A percentile compares a stretch with the other conserved stretches of the same genome.
phyloP scores from a whole-genome alignment of 2,329 filamentous ascomycete species.

The Colletotrichum sp. region DNA sequence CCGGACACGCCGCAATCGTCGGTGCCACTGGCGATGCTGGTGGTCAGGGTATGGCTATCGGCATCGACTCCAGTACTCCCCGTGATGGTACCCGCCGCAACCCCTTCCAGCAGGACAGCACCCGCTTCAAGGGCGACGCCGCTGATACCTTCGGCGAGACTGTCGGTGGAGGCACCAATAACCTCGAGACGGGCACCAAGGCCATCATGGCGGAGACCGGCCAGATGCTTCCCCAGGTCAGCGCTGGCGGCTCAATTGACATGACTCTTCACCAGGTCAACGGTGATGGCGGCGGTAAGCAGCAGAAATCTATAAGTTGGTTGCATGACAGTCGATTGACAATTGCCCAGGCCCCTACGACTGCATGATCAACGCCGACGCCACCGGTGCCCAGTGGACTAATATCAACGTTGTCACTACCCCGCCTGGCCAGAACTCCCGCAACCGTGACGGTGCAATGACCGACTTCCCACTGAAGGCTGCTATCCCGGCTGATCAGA shows the following conservation, averaged over 20 bases:
- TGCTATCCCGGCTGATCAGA: slow-evolving; percentile 57
- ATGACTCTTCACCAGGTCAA: slow-evolving; percentile 75
- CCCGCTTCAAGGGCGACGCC: slow-evolving; percentile 61
- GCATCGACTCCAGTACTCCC: slow-evolving; percentile 59
- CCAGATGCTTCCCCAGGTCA: slow-evolving; percentile 62
- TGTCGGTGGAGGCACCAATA: slow-evolving; percentile 59
- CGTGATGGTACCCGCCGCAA: slow-evolving; percentile 64
- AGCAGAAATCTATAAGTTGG: background rate
- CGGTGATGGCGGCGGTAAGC: slow-evolving; percentile 63
- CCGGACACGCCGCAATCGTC: slow-evolving; percentile 66
- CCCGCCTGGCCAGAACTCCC: slow-evolving; percentile 54
- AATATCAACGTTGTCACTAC: slow-evolving; percentile 60
- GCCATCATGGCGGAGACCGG: slow-evolving; percentile 64
- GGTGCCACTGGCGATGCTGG: slow-evolving; percentile 62
- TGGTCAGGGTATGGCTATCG: slow-evolving; percentile 57
- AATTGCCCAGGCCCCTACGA: slow-evolving; percentile 50
- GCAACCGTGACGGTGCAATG: slow-evolving; percentile 45
- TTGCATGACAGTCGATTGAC: background rate
- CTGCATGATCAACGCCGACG: slow-evolving; percentile 68
- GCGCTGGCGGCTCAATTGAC: slow-evolving; percentile 57
- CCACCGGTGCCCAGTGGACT: slow-evolving; percentile 57
- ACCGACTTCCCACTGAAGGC: slow-evolving; percentile 60
- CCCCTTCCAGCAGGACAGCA: slow-evolving; percentile 69
- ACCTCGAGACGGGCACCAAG: slow-evolving; percentile 59
- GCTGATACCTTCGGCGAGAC: slow-evolving; percentile 64